Percentiles rank a stretch among this genome's conserved stretches.
Conservation (phyloP, 371 early-diverging fungal species). For the Mortierella sp. region DNA sequence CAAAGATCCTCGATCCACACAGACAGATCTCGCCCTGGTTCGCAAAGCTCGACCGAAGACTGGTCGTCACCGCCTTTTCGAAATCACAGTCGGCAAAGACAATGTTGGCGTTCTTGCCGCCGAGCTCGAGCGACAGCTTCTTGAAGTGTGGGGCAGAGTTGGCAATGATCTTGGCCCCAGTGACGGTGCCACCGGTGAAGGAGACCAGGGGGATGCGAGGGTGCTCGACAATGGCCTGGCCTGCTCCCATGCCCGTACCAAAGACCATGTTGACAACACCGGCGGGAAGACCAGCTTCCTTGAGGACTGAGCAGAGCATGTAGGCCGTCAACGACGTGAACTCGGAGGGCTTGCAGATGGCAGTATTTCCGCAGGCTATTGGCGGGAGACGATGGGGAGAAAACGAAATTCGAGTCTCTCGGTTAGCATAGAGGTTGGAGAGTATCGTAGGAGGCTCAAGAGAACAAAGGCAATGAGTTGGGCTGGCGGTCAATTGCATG, state of each 20-base stretch:
- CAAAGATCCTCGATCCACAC: conserved; percentile 78
- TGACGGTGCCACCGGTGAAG: conserved; percentile 85
- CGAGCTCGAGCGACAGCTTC: conserved; percentile 79
- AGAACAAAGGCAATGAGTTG: not conserved
- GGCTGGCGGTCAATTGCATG: not conserved
- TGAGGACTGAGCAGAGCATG: conserved; percentile 71
- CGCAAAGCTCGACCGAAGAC: conserved; percentile 69
- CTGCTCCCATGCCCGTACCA: conserved; percentile 73
- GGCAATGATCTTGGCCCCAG: conserved; percentile 69
- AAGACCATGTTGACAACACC: conserved; percentile 89
- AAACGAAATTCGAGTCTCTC: too few species aligned
- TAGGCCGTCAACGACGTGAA: conserved; percentile 78
- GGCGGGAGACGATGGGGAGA: too few species aligned
- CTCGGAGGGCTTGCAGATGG: conserved; percentile 83
- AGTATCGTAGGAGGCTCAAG: not conserved
- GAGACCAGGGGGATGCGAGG: conserved; percentile 76
- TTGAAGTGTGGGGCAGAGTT: conserved; percentile 70
- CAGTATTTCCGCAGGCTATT: conserved; percentile 72
- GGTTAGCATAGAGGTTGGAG: not conserved
- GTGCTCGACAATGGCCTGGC: conserved; percentile 75
- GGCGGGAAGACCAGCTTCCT: conserved; percentile 75
- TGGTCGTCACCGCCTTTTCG: conserved; percentile 67
- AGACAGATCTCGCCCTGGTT: conserved; percentile 83
- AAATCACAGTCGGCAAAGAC: conserved; percentile 82
- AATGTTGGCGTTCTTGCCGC: conserved; percentile 85